Evolutionary conservation across 2,329 filamentous ascomycete genomes (phyloP).

Genomic region (Colletotrichum somersetense): DNA sequence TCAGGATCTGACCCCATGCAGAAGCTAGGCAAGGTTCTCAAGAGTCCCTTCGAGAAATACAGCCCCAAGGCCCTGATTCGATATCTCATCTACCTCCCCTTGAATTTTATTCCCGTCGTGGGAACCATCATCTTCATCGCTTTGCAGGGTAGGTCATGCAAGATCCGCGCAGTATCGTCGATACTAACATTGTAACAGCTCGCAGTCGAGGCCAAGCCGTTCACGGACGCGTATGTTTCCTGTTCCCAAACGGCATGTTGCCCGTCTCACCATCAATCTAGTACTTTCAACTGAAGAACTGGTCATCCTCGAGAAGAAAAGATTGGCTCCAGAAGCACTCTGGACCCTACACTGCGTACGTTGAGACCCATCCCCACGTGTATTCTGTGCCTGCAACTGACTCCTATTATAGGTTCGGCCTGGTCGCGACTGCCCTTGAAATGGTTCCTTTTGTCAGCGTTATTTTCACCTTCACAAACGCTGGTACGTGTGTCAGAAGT

Average conservation of each 20-base stretch:
- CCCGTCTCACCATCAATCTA: conserved; percentile 53
- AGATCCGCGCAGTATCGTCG: conserved; percentile 35
- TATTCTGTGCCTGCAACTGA: conserved; percentile 10
- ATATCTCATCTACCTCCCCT: conserved; percentile 86
- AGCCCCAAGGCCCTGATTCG: conserved; percentile 75
- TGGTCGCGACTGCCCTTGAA: conserved; percentile 82
- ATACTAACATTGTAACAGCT: conserved; percentile 16
- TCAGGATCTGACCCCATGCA: conserved; percentile 68
- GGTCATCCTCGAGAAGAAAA: conserved; percentile 74
- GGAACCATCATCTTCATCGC: conserved; percentile 86
- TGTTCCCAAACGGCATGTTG: background rate
- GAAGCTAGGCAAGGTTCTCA: conserved; percentile 69
- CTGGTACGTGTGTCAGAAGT: conserved; percentile 60
- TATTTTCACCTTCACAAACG: conserved; percentile 90
- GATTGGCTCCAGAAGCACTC: conserved; percentile 78
- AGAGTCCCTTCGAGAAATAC: conserved; percentile 69
- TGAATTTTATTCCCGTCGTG: conserved; percentile 93
- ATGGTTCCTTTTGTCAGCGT: conserved; percentile 87
- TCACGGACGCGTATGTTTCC: conserved; percentile 64
- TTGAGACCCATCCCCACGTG: conserved; percentile 1
- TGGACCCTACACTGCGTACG: conserved; percentile 83
- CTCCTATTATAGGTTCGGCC: conserved; percentile 72
- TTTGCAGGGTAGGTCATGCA: conserved; percentile 70
- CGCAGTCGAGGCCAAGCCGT: conserved; percentile 62
- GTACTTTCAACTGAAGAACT: conserved; percentile 94